Evolutionary conservation across 2,329 filamentous ascomycete species (phyloP), one percentile per base, ranked within the genome.

Genomic region (Lecanoromycetidae sp.): DNA sequence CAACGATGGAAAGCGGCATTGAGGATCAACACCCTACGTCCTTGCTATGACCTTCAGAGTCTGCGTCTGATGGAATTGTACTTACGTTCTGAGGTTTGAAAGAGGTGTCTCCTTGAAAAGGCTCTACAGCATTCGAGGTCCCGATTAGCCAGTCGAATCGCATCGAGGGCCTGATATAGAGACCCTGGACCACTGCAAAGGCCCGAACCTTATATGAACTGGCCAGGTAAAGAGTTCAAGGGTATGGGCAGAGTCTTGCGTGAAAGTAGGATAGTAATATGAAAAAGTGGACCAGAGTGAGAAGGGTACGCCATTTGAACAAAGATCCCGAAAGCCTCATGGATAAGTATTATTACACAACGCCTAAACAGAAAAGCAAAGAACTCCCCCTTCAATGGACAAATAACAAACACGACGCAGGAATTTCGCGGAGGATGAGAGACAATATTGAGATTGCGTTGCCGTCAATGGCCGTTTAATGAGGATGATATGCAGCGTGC

Each of bases 111-210:
- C 17, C 9, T 46, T 19, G 35, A 17, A 3, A 22, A 46, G 34
- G 22, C 10, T 17, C 15, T 27, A 15, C 20, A 27, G 15, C 17
- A 26, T 17, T 23, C 17, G 23, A 35, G 27, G 15, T 34, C 8
- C 22, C 36, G 26, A 32, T 30, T 26, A 25, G 12, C 22, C 22
- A 46, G 26, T 17, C 38, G 26, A 29, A 20, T 40, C 20, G 7
- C 8, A 33, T 37, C 26, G n/a, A 8, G 25, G 26, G 27, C 35
- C 38, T 27, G 38, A 35, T 19, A 38, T 23, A 27, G n/a, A 34
- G 22, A 40, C 5, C 35, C 17, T 40, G 36, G 35, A 38, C 43
- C 44, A 34, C 22, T 46, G 27, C 15, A 29, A 34, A 46, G 29
- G 33, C 30, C 20, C 27, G 29, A 34, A n/a, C n/a, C 22, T 46